Base-by-base conservation (phyloP, 257 asterid genomes). In the Fraxinus cuspidata region DNA sequence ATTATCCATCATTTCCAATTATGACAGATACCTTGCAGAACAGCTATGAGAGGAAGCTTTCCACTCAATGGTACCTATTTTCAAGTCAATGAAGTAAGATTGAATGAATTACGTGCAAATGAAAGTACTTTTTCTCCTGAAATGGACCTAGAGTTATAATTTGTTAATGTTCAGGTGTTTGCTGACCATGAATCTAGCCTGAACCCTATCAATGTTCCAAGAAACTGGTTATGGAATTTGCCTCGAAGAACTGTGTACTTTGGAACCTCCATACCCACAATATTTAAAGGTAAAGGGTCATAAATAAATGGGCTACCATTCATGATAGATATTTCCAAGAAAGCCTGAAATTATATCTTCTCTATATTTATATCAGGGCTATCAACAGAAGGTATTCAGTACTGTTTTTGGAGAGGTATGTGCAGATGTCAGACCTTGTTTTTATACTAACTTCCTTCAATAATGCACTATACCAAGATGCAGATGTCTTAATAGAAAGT, bases 21-120 rank as follows among this genome's bases (percentile, higher is more conserved):
- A 69, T 81, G 71, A 82, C 89, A 95, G 98, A 87, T 93, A 85
- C 98, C 98, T 58, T 93, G 99, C 83, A 92, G 99, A 88, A 95
- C 98, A 77, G 99, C 98, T 76, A 95, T 90, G 98, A 89, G 94
- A 84, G 99, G 99, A 81, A 95, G 98, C 86, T 95, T 95, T 86
- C 99, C 99, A 13, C 89, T 95, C 56, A 95, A 95, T 83, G 99
- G 99, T 73, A 95, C 99, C 32, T 95, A 95, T 80, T 95, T 95
- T 74, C 98, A 95, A 91, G 99, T 95, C 37, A 95, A 95, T 67
- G 99, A 95, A 98, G 99, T 95, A 83, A 73, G 12, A 72, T 49
- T 60, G 78, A 51, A 31, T n/a, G 70, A 13, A 76, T 73, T 51
- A 40, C 53, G 71, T 60, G 73, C 65, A 31, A 19, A 29, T 42